Evolutionary conservation across 352 stramenopile genomes (phyloP).

Genomic region (Phytophthora nicotianae): DNA sequence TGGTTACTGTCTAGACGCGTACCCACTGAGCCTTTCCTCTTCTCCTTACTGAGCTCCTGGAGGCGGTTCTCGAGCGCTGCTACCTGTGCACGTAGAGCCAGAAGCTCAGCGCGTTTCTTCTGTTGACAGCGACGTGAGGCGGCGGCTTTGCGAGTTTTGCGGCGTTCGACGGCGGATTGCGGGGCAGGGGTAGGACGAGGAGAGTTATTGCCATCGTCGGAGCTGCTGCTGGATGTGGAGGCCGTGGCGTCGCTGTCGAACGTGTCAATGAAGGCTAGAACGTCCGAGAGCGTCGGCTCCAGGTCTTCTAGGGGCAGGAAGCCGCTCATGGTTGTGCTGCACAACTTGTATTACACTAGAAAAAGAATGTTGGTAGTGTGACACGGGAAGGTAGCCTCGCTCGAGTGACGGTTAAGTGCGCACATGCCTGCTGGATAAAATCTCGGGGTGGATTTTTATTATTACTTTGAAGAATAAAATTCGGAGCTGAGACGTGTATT

Average conservation of each 20-base stretch:
- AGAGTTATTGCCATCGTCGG: constrained; percentile 6
- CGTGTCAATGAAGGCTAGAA: constrained; percentile 35
- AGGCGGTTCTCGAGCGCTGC: constrained; percentile 17
- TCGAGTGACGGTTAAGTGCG: neutral
- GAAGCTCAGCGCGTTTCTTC: constrained; percentile 29
- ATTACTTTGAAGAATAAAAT: too few species aligned
- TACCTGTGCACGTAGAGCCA: constrained; percentile 25
- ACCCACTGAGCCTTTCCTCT: neutral
- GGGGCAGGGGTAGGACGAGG: neutral
- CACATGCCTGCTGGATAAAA: too few species aligned
- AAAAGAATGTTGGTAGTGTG: constrained; percentile 6
- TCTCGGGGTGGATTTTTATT: too few species aligned
- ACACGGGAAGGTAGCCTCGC: neutral
- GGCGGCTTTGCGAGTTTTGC: constrained; percentile 33
- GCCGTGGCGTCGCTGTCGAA: constrained; percentile 18
- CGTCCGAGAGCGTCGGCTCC: constrained; percentile 33
- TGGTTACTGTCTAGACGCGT: constrained; percentile 17
- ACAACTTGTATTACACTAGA: too few species aligned
- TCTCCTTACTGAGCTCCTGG: constrained; percentile 8
- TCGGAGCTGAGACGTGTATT: too few species aligned
- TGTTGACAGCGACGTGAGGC: constrained; percentile 30
- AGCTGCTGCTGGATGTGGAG: constrained; percentile 14
- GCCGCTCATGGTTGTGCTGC: constrained; percentile 8
- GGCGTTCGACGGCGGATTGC: constrained; percentile 4
- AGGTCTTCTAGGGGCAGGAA: constrained; percentile 32